phyloP scores from a whole-genome alignment of 225 moss, liverwort and hornwort genomes.

The Takakia lepidozioides region DNA sequence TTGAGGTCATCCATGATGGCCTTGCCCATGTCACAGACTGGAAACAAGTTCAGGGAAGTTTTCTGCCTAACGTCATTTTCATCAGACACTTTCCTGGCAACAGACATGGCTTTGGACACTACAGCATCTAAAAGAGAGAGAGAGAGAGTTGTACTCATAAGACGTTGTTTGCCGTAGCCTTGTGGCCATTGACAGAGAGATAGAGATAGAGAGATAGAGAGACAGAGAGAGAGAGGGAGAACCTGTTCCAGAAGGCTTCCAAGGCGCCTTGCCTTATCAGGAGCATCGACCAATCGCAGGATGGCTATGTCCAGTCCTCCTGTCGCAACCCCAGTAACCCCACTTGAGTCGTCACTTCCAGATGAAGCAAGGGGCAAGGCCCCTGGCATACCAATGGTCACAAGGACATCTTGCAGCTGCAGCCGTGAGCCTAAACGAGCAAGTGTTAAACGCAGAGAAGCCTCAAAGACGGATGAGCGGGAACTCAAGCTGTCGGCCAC shows the following conservation, averaged over 20 bases:
- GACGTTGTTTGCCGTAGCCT: no score
- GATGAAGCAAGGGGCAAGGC: slow-evolving; percentile 7
- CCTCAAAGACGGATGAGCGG: slow-evolving; percentile 89
- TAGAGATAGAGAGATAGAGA: no score
- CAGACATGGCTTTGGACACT: no score
- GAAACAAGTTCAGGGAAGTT: no score
- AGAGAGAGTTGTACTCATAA: no score
- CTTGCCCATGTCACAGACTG: no score
- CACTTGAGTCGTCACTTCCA: slow-evolving; percentile 35
- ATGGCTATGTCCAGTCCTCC: slow-evolving; percentile 68
- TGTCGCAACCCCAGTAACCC: slow-evolving; percentile 24
- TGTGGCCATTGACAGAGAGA: no score
- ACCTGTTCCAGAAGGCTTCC: slow-evolving; percentile 93
- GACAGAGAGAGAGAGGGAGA: neutral
- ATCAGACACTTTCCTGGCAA: no score
- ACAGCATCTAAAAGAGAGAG: no score
- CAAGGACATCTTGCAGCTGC: slow-evolving; percentile 38
- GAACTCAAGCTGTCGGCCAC: slow-evolving; percentile 79
- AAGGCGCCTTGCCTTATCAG: slow-evolving; percentile 73
- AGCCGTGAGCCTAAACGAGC: slow-evolving; percentile 54
- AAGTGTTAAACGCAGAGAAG: slow-evolving; percentile 74
- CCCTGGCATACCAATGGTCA: slow-evolving; percentile 21
- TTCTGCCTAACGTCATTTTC: no score
- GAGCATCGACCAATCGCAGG: slow-evolving; percentile 58
- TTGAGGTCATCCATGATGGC: no score